Percentiles rank a stretch among this genome's conserved stretches.
These are phyloP conservation scores for Marasmius oreades DNA, from an alignment of 1,284 basidiomycete species.

Conservation along the genomic window DNA sequence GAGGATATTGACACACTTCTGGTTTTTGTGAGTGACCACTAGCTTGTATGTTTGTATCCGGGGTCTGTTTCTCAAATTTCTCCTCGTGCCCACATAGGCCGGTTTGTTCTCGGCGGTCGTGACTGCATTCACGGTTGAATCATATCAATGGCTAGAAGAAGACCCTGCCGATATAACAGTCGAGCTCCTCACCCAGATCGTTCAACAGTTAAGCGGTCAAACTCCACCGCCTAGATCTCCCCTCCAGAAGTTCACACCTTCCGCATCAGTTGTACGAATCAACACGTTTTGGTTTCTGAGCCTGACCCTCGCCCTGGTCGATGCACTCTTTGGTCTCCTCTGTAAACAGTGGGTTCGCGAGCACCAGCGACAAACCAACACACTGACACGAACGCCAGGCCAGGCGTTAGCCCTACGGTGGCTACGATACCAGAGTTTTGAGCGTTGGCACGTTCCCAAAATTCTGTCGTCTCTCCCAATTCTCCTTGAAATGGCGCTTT, in stretches of 20 bases:
- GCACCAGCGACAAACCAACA: conserved; percentile 5
- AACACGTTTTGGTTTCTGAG: conserved; percentile 11
- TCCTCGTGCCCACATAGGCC: background rate
- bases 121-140: conserved; percentile 8
- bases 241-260: background rate
- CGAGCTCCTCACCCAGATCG: conserved; percentile 1
- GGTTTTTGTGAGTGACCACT: conserved; percentile 1
- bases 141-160: conserved; percentile 1
- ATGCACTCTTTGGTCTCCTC: conserved; percentile 7
- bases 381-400: background rate
- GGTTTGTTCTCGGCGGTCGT: conserved; percentile 6
- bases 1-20: too few relatives aligned
- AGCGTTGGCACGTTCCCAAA: background rate
- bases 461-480: conserved; percentile 1
- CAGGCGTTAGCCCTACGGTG: background rate
- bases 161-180: conserved; percentile 1
- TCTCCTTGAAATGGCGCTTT: conserved; percentile 1
- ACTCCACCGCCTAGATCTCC: background rate
- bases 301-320: conserved; percentile 4
- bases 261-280: background rate
- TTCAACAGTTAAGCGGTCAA: background rate
- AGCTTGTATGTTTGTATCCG: background rate
- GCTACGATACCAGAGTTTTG: background rate
- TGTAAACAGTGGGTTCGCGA: conserved; percentile 15
- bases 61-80: too few relatives aligned